Evolutionary conservation across 2,329 filamentous ascomycete genomes (phyloP), one percentile per base, ranked within the genome.

Genomic region (Cadophora sp.): DNA sequence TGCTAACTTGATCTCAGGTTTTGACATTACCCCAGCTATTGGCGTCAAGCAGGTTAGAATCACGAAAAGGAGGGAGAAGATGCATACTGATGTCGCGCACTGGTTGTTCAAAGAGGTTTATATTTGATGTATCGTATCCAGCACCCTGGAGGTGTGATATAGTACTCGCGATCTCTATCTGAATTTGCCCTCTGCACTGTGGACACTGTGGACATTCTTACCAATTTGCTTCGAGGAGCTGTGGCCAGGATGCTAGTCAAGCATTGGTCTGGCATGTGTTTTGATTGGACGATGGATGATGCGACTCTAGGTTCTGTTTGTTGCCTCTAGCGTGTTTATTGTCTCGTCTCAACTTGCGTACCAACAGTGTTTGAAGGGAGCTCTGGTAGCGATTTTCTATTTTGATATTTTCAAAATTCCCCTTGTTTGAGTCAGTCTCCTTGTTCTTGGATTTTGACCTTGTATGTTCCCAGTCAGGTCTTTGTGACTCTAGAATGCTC

Each of bases 101-200:
- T 74, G 62, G 62, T 50, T 73, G 22, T 73, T 70, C 53, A 64
- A 68, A 33, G 68, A 73, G 55, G 69, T 74, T 1, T 73, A 70
- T 55, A 45, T 62, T n/a, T 70, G 59, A 67, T 22, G 9, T 39
- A n/a, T 22, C 30, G 27, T 56, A 56, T n/a, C 8, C 3, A 24
- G 9, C n/a, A 16, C 9, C 53, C 5, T 24, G 33, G n/a, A 22
- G 18, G n/a, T 39, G 16, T 48, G 3, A 22, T 5, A 48, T 48
- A 20, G 5, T 20, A 20, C 11, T 48, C n/a, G 45, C 45, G 11
- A 20, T 48, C 6, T 48, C 36, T 8, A n/a, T 48, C 24, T 20
- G 45, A 24, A 22, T 22, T 48, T 48, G 7, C n/a, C 45, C n/a
- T 48, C 20, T 48, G n/a, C n/a, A 9, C 11, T 9, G 36, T 39